Base-by-base conservation (phyloP, 352 stramenopile species). In the Blastocystis hominis region DNA sequence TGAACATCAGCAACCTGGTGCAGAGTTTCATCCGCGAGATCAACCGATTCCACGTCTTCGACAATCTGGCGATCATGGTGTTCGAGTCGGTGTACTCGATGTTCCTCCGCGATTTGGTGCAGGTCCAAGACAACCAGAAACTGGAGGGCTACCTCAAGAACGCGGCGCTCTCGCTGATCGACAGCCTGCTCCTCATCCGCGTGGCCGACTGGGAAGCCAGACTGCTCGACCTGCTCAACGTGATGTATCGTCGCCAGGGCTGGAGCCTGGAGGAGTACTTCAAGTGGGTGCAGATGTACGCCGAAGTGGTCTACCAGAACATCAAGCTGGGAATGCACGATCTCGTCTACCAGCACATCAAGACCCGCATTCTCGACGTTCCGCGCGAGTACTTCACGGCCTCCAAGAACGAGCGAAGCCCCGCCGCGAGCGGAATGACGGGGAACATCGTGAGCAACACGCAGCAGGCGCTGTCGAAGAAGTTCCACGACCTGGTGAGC, bases 131-230 rank as follows among this genome's bases (percentile, higher is more conserved):
- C 40, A 64, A 24, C 5, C 46, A 44, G 4, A 46, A 80, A 15
- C 42, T 80, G 70, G 36, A 36, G 70, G 70, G 36, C 3, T 80
- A 46, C 40, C 42, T 80, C 42, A 47, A 80, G 40, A 80, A 62
- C 5, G 70, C 70, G 20, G 55, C 70, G 15, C n/a, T 20, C 17
- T 34, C 44, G 42, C n/a, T 80, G 6, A 17, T 64, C 3, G 70
- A 54, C 9, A 63, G 44, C 36, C 46, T 80, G 6, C 70, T 80
- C 30, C 46, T 46, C n/a, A 42, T 20, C 2, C 20, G 36, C 42
- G 46, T 63, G 36, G 42, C 44, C 2, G 5, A 46, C 4, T 61
- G 53, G 46, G 24, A 30, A 30, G 24, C 24, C 24, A 30, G 24
- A 30, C 24, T 30, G 24, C 24, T 30, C 24, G 24, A 30, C 24